phyloP scores from a whole-genome alignment of 2,329 filamentous ascomycete species.

The Alternaria angustiovoidea region DNA sequence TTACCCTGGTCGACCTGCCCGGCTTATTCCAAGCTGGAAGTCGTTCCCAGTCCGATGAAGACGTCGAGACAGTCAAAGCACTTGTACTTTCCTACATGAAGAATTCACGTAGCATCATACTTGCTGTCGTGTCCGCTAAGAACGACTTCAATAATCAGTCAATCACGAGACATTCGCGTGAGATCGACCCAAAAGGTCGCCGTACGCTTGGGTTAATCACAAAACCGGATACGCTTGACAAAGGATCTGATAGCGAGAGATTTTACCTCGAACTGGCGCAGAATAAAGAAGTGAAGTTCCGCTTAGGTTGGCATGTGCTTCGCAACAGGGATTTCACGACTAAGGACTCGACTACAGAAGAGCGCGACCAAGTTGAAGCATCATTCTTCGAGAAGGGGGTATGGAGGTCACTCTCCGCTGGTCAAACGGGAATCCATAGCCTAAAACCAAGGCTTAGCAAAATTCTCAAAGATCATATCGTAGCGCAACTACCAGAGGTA shows the following conservation, averaged over 20 bases:
- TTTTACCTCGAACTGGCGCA: slow-evolving; percentile 49
- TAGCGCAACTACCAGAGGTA: slow-evolving; percentile 35
- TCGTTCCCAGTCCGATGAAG: slow-evolving; percentile 41
- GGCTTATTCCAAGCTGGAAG: slow-evolving; percentile 49
- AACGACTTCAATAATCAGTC: slow-evolving; percentile 64
- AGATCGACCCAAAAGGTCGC: slow-evolving; percentile 55
- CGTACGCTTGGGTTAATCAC: slow-evolving; percentile 66
- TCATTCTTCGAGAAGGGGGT: slow-evolving; percentile 44
- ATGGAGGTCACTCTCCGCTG: slow-evolving; percentile 49
- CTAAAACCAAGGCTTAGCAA: slow-evolving; percentile 32
- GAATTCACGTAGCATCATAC: slow-evolving; percentile 65
- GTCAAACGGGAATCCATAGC: slow-evolving; percentile 27
- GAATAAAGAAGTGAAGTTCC: slow-evolving; percentile 51
- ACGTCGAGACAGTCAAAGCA: slow-evolving; percentile 41
- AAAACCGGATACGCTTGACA: slow-evolving; percentile 59
- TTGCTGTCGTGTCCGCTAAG: slow-evolving; percentile 57
- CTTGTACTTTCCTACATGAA: slow-evolving; percentile 64
- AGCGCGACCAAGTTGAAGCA: slow-evolving; percentile 51
- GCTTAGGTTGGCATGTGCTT: slow-evolving; percentile 63
- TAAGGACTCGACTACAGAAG: slow-evolving; percentile 32
- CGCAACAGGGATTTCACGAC: slow-evolving; percentile 54
- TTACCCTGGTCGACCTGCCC: slow-evolving; percentile 49
- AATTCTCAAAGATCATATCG: slow-evolving; percentile 32
- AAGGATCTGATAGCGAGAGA: slow-evolving; percentile 52
- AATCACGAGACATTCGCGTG: slow-evolving; percentile 60